Conservation (phyloP, 2,329 filamentous ascomycete genomes). For the Zasmidium cellare region DNA sequence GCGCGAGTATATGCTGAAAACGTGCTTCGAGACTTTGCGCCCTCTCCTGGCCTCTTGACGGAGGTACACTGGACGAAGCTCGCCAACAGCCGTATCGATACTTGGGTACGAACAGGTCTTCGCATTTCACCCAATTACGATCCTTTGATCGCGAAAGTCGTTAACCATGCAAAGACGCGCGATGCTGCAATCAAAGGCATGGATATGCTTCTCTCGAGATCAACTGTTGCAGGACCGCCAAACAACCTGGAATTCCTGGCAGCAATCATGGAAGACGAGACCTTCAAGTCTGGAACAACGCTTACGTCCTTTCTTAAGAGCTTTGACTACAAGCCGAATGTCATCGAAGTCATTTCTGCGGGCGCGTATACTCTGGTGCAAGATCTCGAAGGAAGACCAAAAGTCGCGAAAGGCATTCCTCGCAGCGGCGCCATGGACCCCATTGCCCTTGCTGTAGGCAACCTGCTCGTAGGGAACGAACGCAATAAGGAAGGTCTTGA, state of each 20-base stretch:
- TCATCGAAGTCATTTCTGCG: conserved; percentile 57
- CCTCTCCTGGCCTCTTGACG: conserved; percentile 60
- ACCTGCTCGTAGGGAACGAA: conserved; percentile 60
- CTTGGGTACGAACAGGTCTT: conserved; percentile 61
- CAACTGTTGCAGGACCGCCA: conserved; percentile 54
- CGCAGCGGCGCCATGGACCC: conserved; percentile 64
- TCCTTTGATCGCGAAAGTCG: conserved; percentile 41
- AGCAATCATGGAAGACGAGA: conserved; percentile 48
- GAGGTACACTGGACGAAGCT: conserved; percentile 55
- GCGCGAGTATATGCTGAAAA: conserved; percentile 60
- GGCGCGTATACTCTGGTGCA: conserved; percentile 61
- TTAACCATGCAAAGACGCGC: conserved; percentile 51
- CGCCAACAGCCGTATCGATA: conserved; percentile 58
- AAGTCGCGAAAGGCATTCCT: conserved; percentile 59
- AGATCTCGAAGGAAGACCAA: conserved; percentile 59
- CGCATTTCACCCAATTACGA: conserved; percentile 60
- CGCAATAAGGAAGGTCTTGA: conserved; percentile 56
- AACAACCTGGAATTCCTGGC: conserved; percentile 60
- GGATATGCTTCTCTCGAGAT: conserved; percentile 44
- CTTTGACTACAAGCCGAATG: conserved; percentile 52
- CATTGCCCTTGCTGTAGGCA: conserved; percentile 59
- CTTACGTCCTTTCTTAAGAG: conserved; percentile 57
- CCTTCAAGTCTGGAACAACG: conserved; percentile 53
- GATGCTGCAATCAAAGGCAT: conserved; percentile 48
- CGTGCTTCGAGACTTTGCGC: conserved; percentile 59